A percentile compares a stretch with the other conserved stretches of the same genome.
Conservation (phyloP, 345 rosid genomes). For the Gossypium bickii region DNA sequence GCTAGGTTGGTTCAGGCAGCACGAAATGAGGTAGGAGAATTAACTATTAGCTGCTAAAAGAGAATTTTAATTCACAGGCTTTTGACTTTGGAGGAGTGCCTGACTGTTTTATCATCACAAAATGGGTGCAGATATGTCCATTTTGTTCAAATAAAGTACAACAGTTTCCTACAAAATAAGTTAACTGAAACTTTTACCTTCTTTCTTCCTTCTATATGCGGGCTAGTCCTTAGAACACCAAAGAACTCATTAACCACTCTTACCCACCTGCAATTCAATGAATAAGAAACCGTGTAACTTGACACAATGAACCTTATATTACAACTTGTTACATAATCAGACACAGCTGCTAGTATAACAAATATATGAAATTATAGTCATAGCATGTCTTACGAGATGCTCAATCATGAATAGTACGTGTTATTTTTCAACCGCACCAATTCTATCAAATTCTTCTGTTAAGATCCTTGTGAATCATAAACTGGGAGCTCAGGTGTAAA, state of each 20-base stretch:
- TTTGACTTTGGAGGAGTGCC: too few relatives aligned
- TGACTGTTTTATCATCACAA: background rate
- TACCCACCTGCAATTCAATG: slow-evolving; percentile 67
- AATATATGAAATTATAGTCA: background rate
- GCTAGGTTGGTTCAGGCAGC: background rate
- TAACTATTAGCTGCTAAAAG: too few relatives aligned
- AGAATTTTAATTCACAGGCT: too few relatives aligned
- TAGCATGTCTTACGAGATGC: background rate
- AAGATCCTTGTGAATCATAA: background rate
- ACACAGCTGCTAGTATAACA: background rate
- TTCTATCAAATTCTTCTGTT: background rate
- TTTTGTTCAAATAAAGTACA: background rate
- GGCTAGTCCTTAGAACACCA: slow-evolving; percentile 52
- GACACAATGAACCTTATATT: background rate
- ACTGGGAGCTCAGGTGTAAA: background rate
- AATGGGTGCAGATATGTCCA: background rate
- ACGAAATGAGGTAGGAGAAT: background rate
- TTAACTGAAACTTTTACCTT: slow-evolving; percentile 28
- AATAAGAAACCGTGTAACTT: background rate
- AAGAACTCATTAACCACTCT: slow-evolving; percentile 76
- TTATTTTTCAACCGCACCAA: background rate
- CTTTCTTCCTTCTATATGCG: slow-evolving; percentile 45
- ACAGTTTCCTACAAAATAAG: background rate
- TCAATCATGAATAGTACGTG: background rate
- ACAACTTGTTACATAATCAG: background rate